These are phyloP conservation scores for Aureoboletus auriporus DNA, from an alignment of 768 basidiomycete genomes.

Conservation along the genomic window DNA sequence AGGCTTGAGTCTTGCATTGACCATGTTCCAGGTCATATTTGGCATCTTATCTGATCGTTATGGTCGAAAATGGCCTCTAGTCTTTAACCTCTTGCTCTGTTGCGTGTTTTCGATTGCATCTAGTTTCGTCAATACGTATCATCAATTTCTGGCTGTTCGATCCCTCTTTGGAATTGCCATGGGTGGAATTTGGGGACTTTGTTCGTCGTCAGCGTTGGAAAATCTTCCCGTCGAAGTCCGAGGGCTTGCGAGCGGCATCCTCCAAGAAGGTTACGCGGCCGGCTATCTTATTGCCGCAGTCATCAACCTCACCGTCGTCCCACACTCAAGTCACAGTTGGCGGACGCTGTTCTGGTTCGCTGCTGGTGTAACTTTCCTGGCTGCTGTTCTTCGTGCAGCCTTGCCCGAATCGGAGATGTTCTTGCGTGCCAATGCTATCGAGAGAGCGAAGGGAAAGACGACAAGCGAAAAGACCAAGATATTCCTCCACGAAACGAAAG, in stretches of 20 bases:
- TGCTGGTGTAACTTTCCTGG: conserved; percentile 62
- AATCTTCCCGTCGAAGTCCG: conserved; percentile 84
- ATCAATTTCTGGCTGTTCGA: conserved; percentile 76
- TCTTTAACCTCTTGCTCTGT: conserved; percentile 69
- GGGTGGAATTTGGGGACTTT: conserved; percentile 88
- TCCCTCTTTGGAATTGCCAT: conserved; percentile 84
- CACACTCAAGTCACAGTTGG: conserved; percentile 47
- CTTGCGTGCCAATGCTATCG: conserved; percentile 56
- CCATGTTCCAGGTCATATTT: conserved; percentile 50
- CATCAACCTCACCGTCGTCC: conserved; percentile 66
- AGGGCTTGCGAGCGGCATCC: conserved; percentile 77
- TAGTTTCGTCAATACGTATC: conserved; percentile 75
- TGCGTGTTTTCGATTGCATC: conserved; percentile 71
- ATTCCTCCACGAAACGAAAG: conserved; percentile 68
- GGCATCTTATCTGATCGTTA: conserved; percentile 84
- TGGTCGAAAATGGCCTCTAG: conserved; percentile 92
- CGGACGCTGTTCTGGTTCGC: conserved; percentile 80
- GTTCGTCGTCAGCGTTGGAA: conserved; percentile 80
- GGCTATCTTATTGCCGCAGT: conserved; percentile 84
- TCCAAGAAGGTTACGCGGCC: conserved; percentile 87
- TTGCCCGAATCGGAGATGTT: conserved; percentile 82
- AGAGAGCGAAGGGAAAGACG: conserved; percentile 37
- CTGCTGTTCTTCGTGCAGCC: conserved; percentile 58
- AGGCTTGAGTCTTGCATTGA: not conserved
- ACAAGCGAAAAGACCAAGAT: conserved; percentile 53